Conservation (phyloP, 2,329 filamentous ascomycete genomes). For the Rutstroemia sp. region DNA sequence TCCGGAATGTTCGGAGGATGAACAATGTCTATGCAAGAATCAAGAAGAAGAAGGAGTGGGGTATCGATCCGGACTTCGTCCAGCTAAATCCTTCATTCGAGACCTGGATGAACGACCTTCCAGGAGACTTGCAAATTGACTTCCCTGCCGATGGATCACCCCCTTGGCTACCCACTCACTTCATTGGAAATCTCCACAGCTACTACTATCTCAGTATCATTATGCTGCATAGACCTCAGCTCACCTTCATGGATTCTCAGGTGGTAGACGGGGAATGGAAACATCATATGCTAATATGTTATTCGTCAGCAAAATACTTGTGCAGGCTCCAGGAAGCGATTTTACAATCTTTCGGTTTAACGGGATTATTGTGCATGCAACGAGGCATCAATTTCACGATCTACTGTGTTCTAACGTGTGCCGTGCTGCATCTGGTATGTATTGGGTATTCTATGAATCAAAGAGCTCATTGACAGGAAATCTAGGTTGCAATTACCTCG, state of each 20-base stretch:
- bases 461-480: conserved; percentile 4
- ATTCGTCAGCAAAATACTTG: conserved; percentile 74
- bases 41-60: conserved; percentile 77
- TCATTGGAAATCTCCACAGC: conserved; percentile 79
- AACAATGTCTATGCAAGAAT: conserved; percentile 67
- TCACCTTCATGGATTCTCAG: conserved; percentile 70
- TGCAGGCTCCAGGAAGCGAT: conserved; percentile 84
- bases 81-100: conserved; percentile 71
- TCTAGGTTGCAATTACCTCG: conserved; percentile 81
- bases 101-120: conserved; percentile 69
- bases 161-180: conserved; percentile 80
- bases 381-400: conserved; percentile 91
- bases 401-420: conserved; percentile 86
- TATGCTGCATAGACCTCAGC: conserved; percentile 78
- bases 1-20: conserved; percentile 71
- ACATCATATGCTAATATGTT: conserved; percentile 78
- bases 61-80: conserved; percentile 73
- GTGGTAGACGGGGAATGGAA: conserved; percentile 71
- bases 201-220: conserved; percentile 84
- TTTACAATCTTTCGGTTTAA: conserved; percentile 66
- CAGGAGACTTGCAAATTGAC: conserved; percentile 67
- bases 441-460: not conserved
- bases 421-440: conserved; percentile 85
- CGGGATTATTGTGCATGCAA: conserved; percentile 83
- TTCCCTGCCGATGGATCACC: conserved; percentile 73